phyloP scores from a whole-genome alignment of 1,139 yeast species.

The Hemisphaericaspora lyxosophila region DNA sequence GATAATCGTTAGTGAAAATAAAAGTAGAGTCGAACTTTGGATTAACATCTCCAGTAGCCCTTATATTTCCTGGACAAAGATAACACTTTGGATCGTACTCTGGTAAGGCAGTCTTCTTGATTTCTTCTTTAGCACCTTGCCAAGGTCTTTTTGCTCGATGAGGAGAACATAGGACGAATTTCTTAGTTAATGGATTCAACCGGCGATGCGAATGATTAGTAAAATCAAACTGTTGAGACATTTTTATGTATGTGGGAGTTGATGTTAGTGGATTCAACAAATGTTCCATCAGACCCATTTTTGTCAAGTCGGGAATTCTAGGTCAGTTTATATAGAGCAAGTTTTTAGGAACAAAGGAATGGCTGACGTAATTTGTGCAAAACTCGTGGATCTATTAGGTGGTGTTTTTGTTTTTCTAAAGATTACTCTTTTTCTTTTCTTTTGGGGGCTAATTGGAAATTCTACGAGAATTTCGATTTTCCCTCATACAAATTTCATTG shows the following conservation, averaged over 20 bases:
- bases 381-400: constrained; percentile 3
- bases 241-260: constrained; percentile 18
- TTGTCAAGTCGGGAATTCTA: not conserved
- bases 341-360: not conserved
- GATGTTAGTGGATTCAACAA: constrained; percentile 25
- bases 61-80: constrained; percentile 69
- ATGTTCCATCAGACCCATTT: constrained; percentile 19
- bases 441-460: not conserved
- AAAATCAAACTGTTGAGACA: constrained; percentile 43
- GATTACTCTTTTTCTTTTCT: not conserved
- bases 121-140: constrained; percentile 72
- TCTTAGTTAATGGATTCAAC: constrained; percentile 61
- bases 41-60: constrained; percentile 66
- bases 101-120: constrained; percentile 45
- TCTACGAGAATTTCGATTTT: not conserved
- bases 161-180: constrained; percentile 72
- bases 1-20: constrained; percentile 66
- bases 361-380: constrained; percentile 1
- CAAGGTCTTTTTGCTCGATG: constrained; percentile 79
- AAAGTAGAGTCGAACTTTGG: constrained; percentile 60
- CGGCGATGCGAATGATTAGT: constrained; percentile 66
- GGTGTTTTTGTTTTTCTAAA: not conserved
- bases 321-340: constrained; percentile 3
- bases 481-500: constrained; percentile 9
- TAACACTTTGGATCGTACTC: constrained; percentile 66